These are phyloP conservation scores for Bonnemaisonia californica DNA, from an alignment of 31 red algal genomes.

Conservation along the genomic window DNA sequence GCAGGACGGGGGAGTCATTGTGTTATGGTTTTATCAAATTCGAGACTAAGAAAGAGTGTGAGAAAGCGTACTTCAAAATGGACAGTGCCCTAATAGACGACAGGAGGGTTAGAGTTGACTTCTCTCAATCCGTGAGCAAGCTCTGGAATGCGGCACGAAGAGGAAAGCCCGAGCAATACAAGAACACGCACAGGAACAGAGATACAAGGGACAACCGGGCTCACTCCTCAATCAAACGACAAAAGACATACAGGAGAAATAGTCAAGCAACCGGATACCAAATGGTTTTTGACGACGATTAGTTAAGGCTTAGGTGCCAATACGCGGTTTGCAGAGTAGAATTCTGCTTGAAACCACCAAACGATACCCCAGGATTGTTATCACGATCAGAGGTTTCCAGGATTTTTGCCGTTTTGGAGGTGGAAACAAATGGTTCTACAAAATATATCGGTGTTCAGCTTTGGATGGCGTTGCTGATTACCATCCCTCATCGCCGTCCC, in stretches of 20 bases:
- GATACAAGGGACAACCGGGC: background rate
- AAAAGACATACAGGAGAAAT: background rate
- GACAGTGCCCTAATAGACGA: conserved; percentile 84
- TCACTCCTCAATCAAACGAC: background rate
- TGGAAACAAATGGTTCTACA: no score
- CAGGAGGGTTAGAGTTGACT: conserved; percentile 76
- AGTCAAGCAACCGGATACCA: background rate
- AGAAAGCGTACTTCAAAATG: conserved; percentile 91
- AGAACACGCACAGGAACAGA: background rate
- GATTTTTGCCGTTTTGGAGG: no score
- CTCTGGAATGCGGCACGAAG: conserved; percentile 61
- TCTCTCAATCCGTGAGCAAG: conserved; percentile 70
- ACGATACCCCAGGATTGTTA: no score
- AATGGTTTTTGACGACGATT: background rate
- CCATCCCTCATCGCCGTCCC: conserved; percentile 50
- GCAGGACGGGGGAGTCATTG: conserved; percentile 63
- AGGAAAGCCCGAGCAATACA: background rate
- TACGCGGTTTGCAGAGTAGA: no score
- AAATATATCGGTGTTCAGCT: no score
- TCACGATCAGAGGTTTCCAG: no score
- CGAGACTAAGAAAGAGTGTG: conserved; percentile 59
- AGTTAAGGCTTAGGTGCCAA: background rate
- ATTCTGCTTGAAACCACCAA: no score
- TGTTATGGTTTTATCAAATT: conserved; percentile 94
- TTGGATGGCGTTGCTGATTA: no score